Percentiles rank a stretch among this genome's conserved stretches.
These are phyloP conservation scores for Coriaria nepalensis DNA, from an alignment of 306 rosid species.

Conservation along the genomic window DNA sequence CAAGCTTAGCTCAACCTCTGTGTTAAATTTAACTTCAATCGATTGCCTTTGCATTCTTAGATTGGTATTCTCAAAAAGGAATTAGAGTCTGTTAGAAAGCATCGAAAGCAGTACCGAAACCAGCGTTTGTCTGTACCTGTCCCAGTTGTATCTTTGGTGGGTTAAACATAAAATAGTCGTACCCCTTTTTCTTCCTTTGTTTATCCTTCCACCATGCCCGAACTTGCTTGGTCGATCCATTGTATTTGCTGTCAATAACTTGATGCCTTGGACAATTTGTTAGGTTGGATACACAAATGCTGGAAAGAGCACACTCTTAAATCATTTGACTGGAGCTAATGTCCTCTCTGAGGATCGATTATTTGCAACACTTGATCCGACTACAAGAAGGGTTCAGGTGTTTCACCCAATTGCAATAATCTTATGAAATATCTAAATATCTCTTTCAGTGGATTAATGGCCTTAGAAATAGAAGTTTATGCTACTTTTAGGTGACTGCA, in stretches of 20 bases:
- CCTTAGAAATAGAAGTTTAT: neutral
- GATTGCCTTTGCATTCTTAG: constrained; percentile 34
- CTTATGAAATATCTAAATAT: constrained; percentile 4
- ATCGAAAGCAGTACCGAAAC: constrained; percentile 80
- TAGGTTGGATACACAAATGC: constrained; percentile 99
- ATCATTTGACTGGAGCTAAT: constrained; percentile 85
- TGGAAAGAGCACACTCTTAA: constrained; percentile 91
- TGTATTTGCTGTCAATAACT: constrained; percentile 3
- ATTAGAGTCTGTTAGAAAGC: constrained; percentile 80
- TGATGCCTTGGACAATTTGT: constrained; percentile 17
- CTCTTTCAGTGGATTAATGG: neutral
- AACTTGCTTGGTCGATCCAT: too few relatives aligned
- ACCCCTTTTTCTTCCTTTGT: neutral
- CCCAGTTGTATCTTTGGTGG: constrained; percentile 88
- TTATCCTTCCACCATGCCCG: neutral
- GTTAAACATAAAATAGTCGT: neutral
- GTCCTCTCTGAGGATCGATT: constrained; percentile 90
- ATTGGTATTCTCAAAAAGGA: constrained; percentile 67
- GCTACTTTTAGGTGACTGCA: too few relatives aligned
- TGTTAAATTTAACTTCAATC: constrained; percentile 7
- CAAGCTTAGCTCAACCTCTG: too few relatives aligned
- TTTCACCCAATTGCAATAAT: constrained; percentile 1
- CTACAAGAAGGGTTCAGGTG: constrained; percentile 97
- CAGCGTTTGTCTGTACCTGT: constrained; percentile 74
- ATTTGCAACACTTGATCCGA: constrained; percentile 98